Percentiles rank a stretch among this genome's conserved stretches.
Evolutionary conservation across 2,329 filamentous ascomycete species (phyloP).

Genomic region (Bipolaris oryzae): DNA sequence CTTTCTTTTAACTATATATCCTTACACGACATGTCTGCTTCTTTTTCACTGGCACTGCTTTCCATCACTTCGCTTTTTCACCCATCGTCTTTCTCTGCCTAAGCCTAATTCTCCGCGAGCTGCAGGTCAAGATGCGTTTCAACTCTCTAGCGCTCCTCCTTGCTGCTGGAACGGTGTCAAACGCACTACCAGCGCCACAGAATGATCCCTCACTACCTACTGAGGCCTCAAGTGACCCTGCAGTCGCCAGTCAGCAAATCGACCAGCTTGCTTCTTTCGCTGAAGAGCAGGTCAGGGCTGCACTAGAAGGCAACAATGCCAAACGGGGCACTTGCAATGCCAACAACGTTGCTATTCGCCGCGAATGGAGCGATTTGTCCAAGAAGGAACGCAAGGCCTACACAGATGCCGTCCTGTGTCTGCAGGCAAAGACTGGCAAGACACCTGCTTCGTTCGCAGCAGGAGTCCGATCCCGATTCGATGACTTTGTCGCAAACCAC

Average conservation of each 20-base stretch:
- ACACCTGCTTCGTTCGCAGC: slow-evolving; percentile 35
- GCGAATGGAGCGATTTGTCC: slow-evolving; percentile 36
- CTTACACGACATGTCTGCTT: not conserved
- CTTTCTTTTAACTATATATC: not conserved
- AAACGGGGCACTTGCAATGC: slow-evolving; percentile 35
- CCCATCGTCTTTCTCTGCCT: not conserved
- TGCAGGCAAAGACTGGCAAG: slow-evolving; percentile 36
- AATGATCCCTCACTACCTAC: slow-evolving; percentile 26
- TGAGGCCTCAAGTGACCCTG: slow-evolving; percentile 26
- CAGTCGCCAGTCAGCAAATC: slow-evolving; percentile 32
- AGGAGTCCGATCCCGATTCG: slow-evolving; percentile 43
- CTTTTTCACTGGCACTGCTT: not conserved
- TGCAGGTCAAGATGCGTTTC: slow-evolving; percentile 33
- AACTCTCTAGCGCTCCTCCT: slow-evolving; percentile 30
- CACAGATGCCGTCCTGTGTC: slow-evolving; percentile 46
- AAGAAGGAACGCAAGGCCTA: slow-evolving; percentile 42
- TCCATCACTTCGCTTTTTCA: not conserved
- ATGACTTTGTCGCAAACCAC: slow-evolving; percentile 48
- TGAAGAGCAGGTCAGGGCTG: slow-evolving; percentile 23
- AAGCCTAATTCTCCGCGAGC: not conserved
- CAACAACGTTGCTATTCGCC: slow-evolving; percentile 33
- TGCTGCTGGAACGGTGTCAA: slow-evolving; percentile 30
- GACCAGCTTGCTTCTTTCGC: slow-evolving; percentile 32
- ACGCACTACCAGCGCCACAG: slow-evolving; percentile 33
- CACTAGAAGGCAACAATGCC: slow-evolving; percentile 20